Conservation (phyloP, 257 asterid species). For the Plantago elongata region DNA sequence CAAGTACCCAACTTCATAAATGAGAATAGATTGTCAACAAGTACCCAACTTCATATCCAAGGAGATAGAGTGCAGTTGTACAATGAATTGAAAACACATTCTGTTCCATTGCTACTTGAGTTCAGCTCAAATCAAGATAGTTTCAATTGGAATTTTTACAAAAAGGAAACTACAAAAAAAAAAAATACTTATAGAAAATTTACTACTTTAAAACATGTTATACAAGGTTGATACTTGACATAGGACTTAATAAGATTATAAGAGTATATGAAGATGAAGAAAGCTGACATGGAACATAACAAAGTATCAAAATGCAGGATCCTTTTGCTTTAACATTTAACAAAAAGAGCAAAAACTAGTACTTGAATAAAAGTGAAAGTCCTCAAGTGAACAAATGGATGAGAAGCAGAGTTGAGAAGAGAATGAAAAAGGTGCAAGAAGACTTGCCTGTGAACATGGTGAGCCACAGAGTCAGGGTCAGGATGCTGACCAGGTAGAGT, state of each 20-base stretch:
- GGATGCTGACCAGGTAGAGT: constrained; percentile 58
- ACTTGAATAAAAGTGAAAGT: too few species aligned
- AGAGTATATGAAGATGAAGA: neutral
- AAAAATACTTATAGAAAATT: too few species aligned
- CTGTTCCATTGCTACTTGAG: too few species aligned
- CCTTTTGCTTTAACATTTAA: constrained; percentile 8
- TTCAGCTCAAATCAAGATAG: too few species aligned
- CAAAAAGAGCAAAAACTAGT: neutral
- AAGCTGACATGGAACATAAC: neutral
- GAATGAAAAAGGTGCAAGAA: too few species aligned
- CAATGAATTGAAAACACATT: neutral
- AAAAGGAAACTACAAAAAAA: too few species aligned
- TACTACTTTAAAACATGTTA: too few species aligned
- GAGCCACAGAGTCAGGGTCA: constrained; percentile 43
- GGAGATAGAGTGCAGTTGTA: neutral
- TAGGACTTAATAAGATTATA: too few species aligned
- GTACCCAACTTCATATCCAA: neutral
- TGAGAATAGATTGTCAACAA: neutral
- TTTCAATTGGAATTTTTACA: too few species aligned
- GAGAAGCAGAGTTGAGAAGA: too few species aligned
- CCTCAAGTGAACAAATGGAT: too few species aligned
- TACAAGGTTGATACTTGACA: too few species aligned
- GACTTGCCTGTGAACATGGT: constrained; percentile 44
- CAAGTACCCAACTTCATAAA: neutral
- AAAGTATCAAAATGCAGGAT: constrained; percentile 13